These are phyloP conservation scores for Filobasidium floriforme DNA, from an alignment of 768 basidiomycete species.

Conservation along the genomic window DNA sequence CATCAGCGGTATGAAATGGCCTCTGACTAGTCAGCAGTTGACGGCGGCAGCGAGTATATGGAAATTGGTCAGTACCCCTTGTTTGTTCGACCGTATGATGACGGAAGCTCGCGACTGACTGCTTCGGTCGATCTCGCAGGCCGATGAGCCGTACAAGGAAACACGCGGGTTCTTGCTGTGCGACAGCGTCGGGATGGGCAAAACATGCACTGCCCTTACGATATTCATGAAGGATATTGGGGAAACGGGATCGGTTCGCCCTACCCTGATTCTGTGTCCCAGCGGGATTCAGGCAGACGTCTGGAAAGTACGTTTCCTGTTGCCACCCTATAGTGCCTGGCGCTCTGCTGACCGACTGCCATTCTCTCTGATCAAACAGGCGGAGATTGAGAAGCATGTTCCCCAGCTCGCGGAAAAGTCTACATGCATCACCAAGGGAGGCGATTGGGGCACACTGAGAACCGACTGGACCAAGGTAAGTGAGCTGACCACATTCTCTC, in stretches of 20 bases:
- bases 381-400: background rate
- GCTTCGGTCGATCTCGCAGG: background rate
- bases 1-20: background rate
- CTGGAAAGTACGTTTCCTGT: background rate
- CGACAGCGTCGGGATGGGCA: background rate
- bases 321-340: background rate
- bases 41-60: constrained; percentile 1
- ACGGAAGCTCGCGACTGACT: background rate
- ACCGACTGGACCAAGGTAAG: background rate
- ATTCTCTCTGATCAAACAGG: background rate
- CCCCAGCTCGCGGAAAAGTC: background rate
- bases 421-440: background rate
- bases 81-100: background rate
- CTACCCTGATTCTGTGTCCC: background rate
- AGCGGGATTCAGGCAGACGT: background rate
- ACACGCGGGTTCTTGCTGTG: constrained; percentile 1
- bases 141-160: background rate
- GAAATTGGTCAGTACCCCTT: background rate
- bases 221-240: background rate
- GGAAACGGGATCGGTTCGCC: background rate
- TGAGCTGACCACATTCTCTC: background rate
- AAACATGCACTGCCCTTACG: background rate
- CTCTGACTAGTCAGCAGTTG: background rate
- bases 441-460: background rate
- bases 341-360: background rate